phyloP scores from a whole-genome alignment of 148 eudicot genomes.

The Heliamphora exappendiculata region DNA sequence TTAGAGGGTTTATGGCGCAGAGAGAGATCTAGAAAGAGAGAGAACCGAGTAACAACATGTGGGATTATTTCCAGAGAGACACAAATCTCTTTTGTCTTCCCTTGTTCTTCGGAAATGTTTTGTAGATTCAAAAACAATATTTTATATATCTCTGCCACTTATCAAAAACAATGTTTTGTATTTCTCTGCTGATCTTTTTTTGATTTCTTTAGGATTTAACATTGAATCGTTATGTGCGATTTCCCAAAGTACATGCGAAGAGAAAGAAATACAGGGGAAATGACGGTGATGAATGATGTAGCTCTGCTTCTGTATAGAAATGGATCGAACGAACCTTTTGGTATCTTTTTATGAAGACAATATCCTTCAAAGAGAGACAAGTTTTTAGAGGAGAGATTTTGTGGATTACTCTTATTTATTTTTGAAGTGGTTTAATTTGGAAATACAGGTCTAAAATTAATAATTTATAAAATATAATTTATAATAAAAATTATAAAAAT shows the following conservation, averaged over 20 bases:
- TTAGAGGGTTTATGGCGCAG: slow-evolving; percentile 8
- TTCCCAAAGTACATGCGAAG: background rate
- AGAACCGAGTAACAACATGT: too few species aligned
- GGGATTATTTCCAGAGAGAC: slow-evolving; percentile 1
- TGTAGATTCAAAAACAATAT: too few species aligned
- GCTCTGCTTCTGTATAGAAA: background rate
- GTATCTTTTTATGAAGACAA: slow-evolving; percentile 10
- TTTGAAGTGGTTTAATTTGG: too few species aligned
- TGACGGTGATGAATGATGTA: background rate
- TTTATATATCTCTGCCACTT: too few species aligned
- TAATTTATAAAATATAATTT: too few species aligned
- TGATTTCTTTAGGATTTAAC: background rate
- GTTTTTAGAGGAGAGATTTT: slow-evolving; percentile 10
- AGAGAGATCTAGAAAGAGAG: slow-evolving; percentile 11
- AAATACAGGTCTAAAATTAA: too few species aligned
- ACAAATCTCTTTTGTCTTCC: background rate
- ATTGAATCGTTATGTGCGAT: background rate
- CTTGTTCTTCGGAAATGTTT: too few species aligned
- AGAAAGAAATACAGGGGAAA: background rate
- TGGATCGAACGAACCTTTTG: slow-evolving; percentile 13
- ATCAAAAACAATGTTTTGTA: too few species aligned
- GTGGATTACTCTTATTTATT: background rate
- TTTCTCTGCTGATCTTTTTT: background rate
- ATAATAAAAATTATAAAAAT: too few species aligned
- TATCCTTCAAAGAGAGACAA: background rate